phyloP scores from a whole-genome alignment of 176 grass and related monocot species.

The Oropetium thomaeum region DNA sequence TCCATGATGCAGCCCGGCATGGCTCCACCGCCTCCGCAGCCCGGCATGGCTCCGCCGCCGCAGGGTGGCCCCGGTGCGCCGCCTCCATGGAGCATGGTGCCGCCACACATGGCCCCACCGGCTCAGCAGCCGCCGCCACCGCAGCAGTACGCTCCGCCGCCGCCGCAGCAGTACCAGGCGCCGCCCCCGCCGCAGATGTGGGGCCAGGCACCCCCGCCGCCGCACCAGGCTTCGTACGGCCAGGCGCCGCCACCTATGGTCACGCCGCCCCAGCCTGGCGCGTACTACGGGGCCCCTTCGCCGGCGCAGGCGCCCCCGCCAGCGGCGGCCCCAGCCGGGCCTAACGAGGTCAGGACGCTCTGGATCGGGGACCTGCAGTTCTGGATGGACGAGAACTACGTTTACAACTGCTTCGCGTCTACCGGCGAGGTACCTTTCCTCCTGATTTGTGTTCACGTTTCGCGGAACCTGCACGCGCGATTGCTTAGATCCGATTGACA shows the following conservation, averaged over 20 bases:
- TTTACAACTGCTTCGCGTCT: conserved; percentile 45
- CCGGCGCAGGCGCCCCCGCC: neutral
- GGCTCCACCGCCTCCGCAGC: conserved; percentile 41
- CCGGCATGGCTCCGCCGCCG: conserved; percentile 21
- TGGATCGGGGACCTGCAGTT: conserved; percentile 76
- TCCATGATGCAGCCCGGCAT: neutral
- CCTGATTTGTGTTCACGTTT: neutral
- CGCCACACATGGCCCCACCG: conserved; percentile 38
- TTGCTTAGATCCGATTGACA: neutral
- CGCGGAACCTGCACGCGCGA: neutral
- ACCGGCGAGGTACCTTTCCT: conserved; percentile 53
- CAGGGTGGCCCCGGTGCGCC: conserved; percentile 14
- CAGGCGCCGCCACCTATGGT: neutral
- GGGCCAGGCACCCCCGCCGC: conserved; percentile 56
- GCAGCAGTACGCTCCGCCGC: conserved; percentile 15
- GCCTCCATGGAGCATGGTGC: conserved; percentile 62
- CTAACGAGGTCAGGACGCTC: conserved; percentile 55
- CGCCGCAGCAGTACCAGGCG: conserved; percentile 22
- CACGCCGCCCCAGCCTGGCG: neutral
- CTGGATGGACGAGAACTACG: conserved; percentile 79
- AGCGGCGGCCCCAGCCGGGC: conserved; percentile 1
- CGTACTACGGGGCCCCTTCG: conserved; percentile 16
- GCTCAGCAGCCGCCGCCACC: conserved; percentile 40
- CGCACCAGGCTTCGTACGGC: neutral
- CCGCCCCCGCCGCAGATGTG: conserved; percentile 62